Evolutionary conservation across 2,329 filamentous ascomycete species (phyloP).

Genomic region (Fusarium sp.): DNA sequence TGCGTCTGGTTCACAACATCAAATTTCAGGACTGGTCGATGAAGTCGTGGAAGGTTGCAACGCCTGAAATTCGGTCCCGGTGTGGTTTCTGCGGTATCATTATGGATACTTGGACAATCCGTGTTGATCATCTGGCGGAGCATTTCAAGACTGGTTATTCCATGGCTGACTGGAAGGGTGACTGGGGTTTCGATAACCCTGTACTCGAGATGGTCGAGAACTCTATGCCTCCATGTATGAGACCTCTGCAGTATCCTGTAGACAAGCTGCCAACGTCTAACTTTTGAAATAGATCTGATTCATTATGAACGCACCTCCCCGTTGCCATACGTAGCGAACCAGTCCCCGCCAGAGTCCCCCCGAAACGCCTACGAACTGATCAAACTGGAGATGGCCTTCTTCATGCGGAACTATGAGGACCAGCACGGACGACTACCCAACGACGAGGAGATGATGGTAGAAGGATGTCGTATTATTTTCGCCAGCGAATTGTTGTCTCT

Average conservation of each 20-base stretch:
- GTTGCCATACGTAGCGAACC: conserved; percentile 64
- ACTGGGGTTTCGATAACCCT: conserved; percentile 74
- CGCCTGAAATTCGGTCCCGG: conserved; percentile 71
- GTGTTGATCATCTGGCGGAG: conserved; percentile 74
- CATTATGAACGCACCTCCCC: conserved; percentile 71
- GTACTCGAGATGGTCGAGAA: conserved; percentile 74
- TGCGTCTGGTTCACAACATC: conserved; percentile 71
- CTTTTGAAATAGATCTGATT: conserved; percentile 68
- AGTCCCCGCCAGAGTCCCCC: conserved; percentile 58
- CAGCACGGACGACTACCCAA: conserved; percentile 56
- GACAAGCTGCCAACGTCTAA: conserved; percentile 56
- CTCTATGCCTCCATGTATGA: conserved; percentile 73
- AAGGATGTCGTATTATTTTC: conserved; percentile 70
- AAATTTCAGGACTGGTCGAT: conserved; percentile 75
- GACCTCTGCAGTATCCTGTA: conserved; percentile 52
- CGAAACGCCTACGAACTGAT: conserved; percentile 72
- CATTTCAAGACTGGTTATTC: conserved; percentile 75
- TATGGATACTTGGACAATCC: conserved; percentile 71
- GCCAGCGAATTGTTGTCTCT: conserved; percentile 63
- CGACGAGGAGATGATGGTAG: conserved; percentile 67
- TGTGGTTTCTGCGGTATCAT: conserved; percentile 75
- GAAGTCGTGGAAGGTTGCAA: conserved; percentile 71
- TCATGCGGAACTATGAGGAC: conserved; percentile 58
- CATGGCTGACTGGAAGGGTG: conserved; percentile 78
- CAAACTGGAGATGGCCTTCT: conserved; percentile 68